Conservation (phyloP, 1,284 basidiomycete species). For the Cutaneotrichosporon sp. region DNA sequence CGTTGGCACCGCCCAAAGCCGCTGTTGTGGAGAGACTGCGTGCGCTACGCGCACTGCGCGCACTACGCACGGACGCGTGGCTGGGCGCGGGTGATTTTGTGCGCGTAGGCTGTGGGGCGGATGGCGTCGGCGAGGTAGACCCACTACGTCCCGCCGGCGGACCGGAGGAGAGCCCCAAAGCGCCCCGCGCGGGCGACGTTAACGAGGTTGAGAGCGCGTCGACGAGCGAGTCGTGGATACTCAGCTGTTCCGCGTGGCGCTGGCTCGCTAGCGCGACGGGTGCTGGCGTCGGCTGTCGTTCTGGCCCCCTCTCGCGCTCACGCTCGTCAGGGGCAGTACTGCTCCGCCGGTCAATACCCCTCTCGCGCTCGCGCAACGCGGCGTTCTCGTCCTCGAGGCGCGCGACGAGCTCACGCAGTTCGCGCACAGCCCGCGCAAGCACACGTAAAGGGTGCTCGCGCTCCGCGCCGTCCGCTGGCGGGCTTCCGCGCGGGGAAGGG, state of each 20-base stretch:
- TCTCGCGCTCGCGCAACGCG: not conserved
- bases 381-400: conserved; percentile 37
- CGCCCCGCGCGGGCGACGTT: conserved; percentile 10
- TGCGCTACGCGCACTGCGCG: not conserved
- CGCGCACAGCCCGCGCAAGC: conserved; percentile 34
- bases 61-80: not conserved
- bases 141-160: not conserved
- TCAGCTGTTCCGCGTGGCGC: not conserved
- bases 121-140: not conserved
- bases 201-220: conserved; percentile 15
- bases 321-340: too few species aligned
- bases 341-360: too few species aligned
- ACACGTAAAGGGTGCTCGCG: conserved; percentile 31
- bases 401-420: conserved; percentile 30
- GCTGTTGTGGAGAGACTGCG: not conserved
- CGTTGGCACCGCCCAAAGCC: not conserved
- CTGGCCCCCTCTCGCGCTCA: not conserved
- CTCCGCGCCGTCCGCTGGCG: not conserved
- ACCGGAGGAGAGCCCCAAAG: not conserved
- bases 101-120: not conserved
- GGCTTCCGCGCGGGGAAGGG: conserved; percentile 31
- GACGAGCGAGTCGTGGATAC: conserved; percentile 14
- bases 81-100: conserved; percentile 7
- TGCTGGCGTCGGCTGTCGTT: not conserved
- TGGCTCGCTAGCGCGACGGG: not conserved